Evolutionary conservation across 257 asterid genomes (phyloP), one percentile per base, ranked within the genome.

Genomic region (Euphrasia confusa): DNA sequence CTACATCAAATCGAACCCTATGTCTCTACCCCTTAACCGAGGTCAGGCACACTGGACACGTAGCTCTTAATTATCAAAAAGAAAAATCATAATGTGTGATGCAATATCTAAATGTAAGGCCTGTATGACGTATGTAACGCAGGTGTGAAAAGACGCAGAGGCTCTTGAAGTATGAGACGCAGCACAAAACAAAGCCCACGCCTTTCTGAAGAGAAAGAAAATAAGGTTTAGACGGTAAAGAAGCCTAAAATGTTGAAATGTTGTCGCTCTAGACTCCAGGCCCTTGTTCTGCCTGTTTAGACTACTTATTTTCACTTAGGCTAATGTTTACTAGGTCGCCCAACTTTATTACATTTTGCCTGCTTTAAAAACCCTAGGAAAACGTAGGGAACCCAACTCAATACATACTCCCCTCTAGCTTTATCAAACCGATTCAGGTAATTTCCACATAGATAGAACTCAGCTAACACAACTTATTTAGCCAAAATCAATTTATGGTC

Each of bases 401-500:
- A 8, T 37, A 37, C 42, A 37, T 37, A 37, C 1, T 11, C 3
- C 53, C 53, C 53, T 47, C 53, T 13, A 12, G 42, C 18, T 47
- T 47, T 47, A 47, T 18, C 53, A 5, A 30, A 13, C 2, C 18
- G 7, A 47, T 37, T 3, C 53, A 47, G 18, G 18, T 14, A 12
- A 13, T 47, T 47, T 13, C 18, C 14, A 14, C 42, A 37, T 37
- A 37, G 53, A 47, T 49, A 49, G 55, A 49, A 49, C 55, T 49
- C 54, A 24, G 2, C 54, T 14, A 49, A n/a, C 0, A 49, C 0
- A 49, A n/a, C 27, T 49, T 61, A 47, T 48, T 11, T 24, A 10
- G 57, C n/a, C 45, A 12, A 65, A 61, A 69, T 14, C 61, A 33
- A 58, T 8, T 15, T 21, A 12, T 47, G 14, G 50, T 61, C 35